Percentiles rank a stretch among this genome's conserved stretches.
Evolutionary conservation across 2,329 filamentous ascomycete genomes (phyloP).

Genomic region (Cladorrhinum sp.): DNA sequence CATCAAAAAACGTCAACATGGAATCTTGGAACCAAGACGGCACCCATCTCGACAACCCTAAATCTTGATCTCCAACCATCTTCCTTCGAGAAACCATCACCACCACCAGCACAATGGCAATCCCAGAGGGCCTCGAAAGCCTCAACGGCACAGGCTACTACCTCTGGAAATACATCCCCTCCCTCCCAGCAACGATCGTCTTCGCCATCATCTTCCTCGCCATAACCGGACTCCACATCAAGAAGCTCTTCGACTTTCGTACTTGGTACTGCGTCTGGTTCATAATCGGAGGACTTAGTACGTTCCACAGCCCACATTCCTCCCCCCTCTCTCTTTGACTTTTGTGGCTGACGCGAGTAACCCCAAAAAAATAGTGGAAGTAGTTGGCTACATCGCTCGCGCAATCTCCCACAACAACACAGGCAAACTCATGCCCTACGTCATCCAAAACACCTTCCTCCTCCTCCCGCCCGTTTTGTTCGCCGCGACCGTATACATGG

Average conservation of each 20-base stretch:
- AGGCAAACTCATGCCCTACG: conserved; percentile 36
- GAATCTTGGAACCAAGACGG: not conserved
- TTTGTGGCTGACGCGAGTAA: too few relatives aligned
- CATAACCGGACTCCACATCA: conserved; percentile 39
- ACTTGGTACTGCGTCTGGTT: conserved; percentile 48
- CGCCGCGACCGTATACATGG: conserved; percentile 46
- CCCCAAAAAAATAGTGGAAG: conserved; percentile 31
- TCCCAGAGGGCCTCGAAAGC: not conserved
- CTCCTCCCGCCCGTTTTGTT: conserved; percentile 45
- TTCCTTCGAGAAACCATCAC: not conserved
- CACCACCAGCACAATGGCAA: not conserved
- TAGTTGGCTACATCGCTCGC: conserved; percentile 39
- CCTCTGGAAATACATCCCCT: conserved; percentile 36
- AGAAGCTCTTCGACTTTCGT: conserved; percentile 32
- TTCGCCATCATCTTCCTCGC: conserved; percentile 45
- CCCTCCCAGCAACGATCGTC: conserved; percentile 42
- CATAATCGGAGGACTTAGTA: conserved; percentile 44
- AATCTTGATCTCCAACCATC: not conserved
- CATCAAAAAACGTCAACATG: not conserved
- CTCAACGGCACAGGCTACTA: conserved; percentile 7
- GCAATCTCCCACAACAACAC: conserved; percentile 37
- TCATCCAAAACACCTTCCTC: conserved; percentile 39
- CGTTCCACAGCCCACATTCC: conserved; percentile 26
- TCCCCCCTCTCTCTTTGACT: conserved; percentile 8
- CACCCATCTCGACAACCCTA: not conserved